These are phyloP conservation scores for Piromyces finnis DNA, from an alignment of 192 early-diverging fungal species.

Conservation along the genomic window DNA sequence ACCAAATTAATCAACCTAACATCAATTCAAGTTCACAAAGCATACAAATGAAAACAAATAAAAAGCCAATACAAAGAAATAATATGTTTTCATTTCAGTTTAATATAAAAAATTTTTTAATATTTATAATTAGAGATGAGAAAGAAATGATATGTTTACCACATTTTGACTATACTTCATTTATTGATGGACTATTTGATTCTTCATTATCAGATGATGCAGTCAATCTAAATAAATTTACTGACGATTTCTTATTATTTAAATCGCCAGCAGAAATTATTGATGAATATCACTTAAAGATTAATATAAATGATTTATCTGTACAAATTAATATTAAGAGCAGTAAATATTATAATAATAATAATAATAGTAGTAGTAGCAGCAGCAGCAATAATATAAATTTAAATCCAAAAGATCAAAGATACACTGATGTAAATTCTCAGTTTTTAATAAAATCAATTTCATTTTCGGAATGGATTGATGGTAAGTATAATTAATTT, in stretches of 20 bases:
- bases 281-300: not conserved
- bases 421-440: not conserved
- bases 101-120: not conserved
- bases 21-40: not conserved
- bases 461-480: not conserved
- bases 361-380: not conserved
- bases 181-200: not conserved
- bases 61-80: not conserved
- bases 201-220: not conserved
- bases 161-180: not conserved
- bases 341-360: not conserved
- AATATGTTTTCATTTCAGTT: not conserved
- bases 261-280: not conserved
- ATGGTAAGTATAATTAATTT: not conserved
- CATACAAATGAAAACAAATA: not conserved
- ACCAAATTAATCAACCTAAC: not conserved
- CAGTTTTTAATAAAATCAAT: not conserved
- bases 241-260: not conserved
- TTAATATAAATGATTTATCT: not conserved
- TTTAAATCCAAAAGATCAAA: not conserved
- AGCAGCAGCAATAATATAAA: too few relatives aligned
- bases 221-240: not conserved
- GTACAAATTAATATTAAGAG: not conserved
- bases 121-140: not conserved
- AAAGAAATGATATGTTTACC: not conserved